phyloP scores from a whole-genome alignment of 129 eudicot species.

The Oenanthe sinensis region DNA sequence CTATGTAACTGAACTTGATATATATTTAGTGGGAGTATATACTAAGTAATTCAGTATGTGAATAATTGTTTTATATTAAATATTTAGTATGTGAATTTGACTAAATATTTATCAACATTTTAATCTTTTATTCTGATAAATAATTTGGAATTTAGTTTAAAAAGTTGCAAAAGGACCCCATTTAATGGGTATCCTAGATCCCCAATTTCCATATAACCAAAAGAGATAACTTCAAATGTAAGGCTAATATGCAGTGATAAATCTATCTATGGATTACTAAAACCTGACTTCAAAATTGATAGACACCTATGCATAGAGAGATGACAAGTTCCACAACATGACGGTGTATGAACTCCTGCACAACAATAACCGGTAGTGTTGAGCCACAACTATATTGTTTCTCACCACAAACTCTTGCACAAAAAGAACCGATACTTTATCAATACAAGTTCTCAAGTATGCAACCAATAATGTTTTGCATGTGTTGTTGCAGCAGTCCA shows the following conservation, averaged over 20 bases:
- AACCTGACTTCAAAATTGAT: background rate
- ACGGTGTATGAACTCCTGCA: too few species aligned
- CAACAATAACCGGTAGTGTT: conserved; percentile 80
- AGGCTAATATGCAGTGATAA: background rate
- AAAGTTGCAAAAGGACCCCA: background rate
- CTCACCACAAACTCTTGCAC: conserved; percentile 86
- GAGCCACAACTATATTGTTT: conserved; percentile 99
- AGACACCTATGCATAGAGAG: conserved; percentile 93
- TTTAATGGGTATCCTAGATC: background rate
- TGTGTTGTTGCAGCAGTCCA: background rate
- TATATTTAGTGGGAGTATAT: too few species aligned
- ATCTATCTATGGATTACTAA: background rate
- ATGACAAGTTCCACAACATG: conserved; percentile 71
- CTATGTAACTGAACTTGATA: too few species aligned
- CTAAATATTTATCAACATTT: too few species aligned
- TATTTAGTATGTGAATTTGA: too few species aligned
- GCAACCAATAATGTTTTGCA: background rate
- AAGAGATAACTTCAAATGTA: background rate
- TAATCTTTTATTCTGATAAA: too few species aligned
- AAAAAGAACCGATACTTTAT: background rate
- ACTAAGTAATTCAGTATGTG: too few species aligned
- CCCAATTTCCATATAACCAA: background rate
- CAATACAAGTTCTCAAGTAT: background rate
- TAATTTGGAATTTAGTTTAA: too few species aligned
- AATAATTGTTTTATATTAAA: too few species aligned